A percentile compares a stretch with the other conserved stretches of the same genome.
phyloP scores from a whole-genome alignment of 2,329 filamentous ascomycete genomes.

The Trichoderma oligosporum region DNA sequence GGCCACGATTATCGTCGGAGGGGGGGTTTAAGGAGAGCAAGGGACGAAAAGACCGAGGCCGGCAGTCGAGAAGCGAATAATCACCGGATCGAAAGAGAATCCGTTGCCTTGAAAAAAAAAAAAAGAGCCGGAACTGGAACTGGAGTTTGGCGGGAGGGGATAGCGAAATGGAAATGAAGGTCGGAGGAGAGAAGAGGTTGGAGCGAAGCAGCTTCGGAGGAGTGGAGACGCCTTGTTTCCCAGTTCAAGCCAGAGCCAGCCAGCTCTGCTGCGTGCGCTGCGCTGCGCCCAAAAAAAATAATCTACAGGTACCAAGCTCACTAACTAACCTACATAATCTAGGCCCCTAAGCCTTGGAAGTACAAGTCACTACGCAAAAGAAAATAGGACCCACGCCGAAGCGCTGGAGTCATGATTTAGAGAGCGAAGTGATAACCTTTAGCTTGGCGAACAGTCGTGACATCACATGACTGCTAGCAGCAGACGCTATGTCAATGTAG shows the following conservation, averaged over 20 bases:
- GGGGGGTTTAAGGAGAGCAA: not conserved
- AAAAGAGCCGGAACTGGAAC: too few species aligned
- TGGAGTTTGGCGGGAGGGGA: not conserved
- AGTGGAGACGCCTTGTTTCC: slow-evolving; percentile 7
- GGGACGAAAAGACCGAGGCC: not conserved
- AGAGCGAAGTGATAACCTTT: slow-evolving; percentile 3
- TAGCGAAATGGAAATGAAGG: not conserved
- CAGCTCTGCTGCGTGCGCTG: too few species aligned
- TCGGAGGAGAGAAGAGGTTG: slow-evolving; percentile 8
- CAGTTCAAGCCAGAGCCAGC: too few species aligned
- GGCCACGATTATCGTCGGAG: not conserved
- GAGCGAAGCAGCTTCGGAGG: slow-evolving; percentile 11
- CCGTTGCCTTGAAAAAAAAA: not conserved
- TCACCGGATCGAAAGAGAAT: not conserved
- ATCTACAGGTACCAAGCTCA: too few species aligned
- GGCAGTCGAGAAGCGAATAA: not conserved
- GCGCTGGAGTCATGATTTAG: slow-evolving; percentile 15
- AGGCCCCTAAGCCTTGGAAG: too few species aligned
- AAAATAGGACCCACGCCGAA: slow-evolving; percentile 16
- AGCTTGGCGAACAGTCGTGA: slow-evolving; percentile 5
- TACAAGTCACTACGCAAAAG: too few species aligned
- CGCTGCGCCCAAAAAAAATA: too few species aligned
- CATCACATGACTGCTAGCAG: slow-evolving; percentile 10
- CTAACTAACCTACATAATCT: too few species aligned
- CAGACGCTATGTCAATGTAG: too few species aligned